Conservation (phyloP, 805 yeast species). For the Ogataea trehalophila region DNA sequence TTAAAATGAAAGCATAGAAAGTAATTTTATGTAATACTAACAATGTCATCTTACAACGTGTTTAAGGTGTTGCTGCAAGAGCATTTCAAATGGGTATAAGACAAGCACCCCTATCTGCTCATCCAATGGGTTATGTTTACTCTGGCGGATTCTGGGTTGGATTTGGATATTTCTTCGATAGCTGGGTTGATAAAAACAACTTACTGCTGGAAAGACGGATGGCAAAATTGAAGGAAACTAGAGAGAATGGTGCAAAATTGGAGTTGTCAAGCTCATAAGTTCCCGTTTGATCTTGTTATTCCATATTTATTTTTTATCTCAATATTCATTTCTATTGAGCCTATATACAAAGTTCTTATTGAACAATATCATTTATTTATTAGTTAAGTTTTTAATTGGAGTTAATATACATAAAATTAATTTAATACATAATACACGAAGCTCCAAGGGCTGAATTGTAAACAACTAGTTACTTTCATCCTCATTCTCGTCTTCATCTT, state of each 20-base stretch:
- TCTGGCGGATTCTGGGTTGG: constrained; percentile 43
- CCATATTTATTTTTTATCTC: not conserved
- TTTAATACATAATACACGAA: no score
- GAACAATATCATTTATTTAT: not conserved
- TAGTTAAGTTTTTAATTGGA: not conserved
- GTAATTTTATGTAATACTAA: not conserved
- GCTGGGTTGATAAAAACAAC: constrained; percentile 36
- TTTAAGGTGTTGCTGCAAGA: constrained; percentile 35
- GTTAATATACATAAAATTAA: no score
- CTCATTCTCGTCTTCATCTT: constrained; percentile 2
- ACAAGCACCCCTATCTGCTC: constrained; percentile 34
- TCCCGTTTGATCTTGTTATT: not conserved
- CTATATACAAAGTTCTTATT: not conserved
- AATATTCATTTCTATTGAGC: no score
- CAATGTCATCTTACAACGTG: constrained; percentile 3
- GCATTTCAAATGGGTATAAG: constrained; percentile 41
- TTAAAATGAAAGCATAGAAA: no score
- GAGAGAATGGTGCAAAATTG: constrained; percentile 24
- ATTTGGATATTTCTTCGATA: constrained; percentile 35
- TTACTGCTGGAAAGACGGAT: constrained; percentile 34
- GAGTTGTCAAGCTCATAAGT: constrained; percentile 9
- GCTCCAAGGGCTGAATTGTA: no score
- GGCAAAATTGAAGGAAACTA: constrained; percentile 32
- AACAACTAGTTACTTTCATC: not conserved
- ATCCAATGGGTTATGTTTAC: constrained; percentile 37